Conservation (phyloP, 441 rosid genomes). For the Gossypium davidsonii region DNA sequence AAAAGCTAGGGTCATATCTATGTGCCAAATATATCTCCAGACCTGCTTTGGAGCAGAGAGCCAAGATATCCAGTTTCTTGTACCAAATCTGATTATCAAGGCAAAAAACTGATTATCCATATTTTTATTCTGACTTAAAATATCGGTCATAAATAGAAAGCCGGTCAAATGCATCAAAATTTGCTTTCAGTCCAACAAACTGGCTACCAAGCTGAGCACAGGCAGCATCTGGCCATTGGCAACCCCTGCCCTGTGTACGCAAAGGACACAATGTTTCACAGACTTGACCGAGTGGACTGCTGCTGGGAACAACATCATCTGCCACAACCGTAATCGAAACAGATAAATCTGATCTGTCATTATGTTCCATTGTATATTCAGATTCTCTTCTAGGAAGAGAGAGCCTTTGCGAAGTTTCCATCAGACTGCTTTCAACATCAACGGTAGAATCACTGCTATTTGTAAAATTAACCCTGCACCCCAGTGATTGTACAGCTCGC, state of each 20-base stretch:
- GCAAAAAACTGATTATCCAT: not conserved
- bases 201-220: slow-evolving; percentile 89
- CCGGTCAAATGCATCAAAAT: slow-evolving; percentile 81
- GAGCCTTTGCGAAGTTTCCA: slow-evolving; percentile 22
- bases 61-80: slow-evolving; percentile 1
- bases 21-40: slow-evolving; percentile 1
- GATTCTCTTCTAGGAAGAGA: slow-evolving; percentile 33
- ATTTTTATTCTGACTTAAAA: slow-evolving; percentile 49
- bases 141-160: slow-evolving; percentile 72
- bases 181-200: slow-evolving; percentile 74
- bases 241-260: slow-evolving; percentile 68
- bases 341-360: slow-evolving; percentile 64
- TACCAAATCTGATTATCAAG: not conserved
- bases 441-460: slow-evolving; percentile 49
- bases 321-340: slow-evolving; percentile 60
- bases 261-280: slow-evolving; percentile 79
- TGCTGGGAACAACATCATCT: slow-evolving; percentile 41
- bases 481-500: slow-evolving; percentile 77
- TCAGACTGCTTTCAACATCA: slow-evolving; percentile 45
- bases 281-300: slow-evolving; percentile 32
- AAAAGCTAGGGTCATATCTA: slow-evolving; percentile 22
- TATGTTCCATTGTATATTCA: slow-evolving; percentile 20
- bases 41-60: not conserved
- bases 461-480: slow-evolving; percentile 78
- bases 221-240: slow-evolving; percentile 87